phyloP scores from a whole-genome alignment of 768 basidiomycete species.

The Psilocybe tampanensis region DNA sequence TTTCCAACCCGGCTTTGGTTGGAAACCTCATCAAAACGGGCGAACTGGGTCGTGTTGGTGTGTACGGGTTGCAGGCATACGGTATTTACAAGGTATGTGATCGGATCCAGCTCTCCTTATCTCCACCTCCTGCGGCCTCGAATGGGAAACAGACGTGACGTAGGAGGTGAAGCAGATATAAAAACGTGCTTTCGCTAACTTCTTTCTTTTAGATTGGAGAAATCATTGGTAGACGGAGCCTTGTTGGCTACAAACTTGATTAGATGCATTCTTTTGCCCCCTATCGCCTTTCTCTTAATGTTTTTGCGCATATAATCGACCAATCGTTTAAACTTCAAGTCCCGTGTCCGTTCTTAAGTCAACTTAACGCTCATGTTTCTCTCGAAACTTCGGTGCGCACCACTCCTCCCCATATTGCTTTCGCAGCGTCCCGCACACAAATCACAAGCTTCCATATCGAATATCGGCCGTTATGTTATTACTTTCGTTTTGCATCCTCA shows the following conservation, averaged over 20 bases:
- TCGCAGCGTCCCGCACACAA: no score
- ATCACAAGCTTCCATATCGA: no score
- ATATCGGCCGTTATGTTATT: no score
- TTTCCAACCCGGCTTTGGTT: constrained; percentile 61
- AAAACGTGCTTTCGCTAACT: background rate
- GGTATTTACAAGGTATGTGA: constrained; percentile 80
- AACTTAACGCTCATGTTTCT: no score
- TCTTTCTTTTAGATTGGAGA: constrained; percentile 68
- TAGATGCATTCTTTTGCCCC: constrained; percentile 3
- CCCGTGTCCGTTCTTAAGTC: background rate
- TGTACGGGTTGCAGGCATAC: constrained; percentile 87
- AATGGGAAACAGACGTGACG: background rate
- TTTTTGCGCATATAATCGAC: background rate
- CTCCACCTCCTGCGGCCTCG: background rate
- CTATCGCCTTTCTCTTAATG: background rate
- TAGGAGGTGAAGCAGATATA: background rate
- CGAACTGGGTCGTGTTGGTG: constrained; percentile 64
- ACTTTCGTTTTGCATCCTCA: no score
- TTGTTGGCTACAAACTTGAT: constrained; percentile 74
- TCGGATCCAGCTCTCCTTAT: background rate
- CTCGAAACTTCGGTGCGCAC: no score
- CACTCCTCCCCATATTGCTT: no score
- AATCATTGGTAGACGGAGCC: constrained; percentile 78
- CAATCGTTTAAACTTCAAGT: background rate
- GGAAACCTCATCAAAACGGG: constrained; percentile 60